Conservation (phyloP, 73 alveolate genomes). For the Paramecium pentaurelia region DNA sequence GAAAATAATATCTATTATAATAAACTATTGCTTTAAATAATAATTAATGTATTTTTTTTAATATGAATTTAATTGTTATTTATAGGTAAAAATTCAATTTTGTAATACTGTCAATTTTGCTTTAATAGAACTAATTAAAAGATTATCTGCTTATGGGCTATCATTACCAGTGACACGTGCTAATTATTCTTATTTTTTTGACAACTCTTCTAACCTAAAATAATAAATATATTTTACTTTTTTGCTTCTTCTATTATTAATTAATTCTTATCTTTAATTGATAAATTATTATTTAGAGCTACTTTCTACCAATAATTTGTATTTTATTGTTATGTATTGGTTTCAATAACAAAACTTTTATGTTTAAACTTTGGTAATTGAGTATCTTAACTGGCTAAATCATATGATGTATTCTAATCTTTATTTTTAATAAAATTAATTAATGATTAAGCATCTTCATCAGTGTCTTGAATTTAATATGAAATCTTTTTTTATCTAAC, state of each 20-base stretch:
- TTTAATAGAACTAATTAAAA: neutral
- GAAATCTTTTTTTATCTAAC: neutral
- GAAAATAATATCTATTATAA: too few relatives aligned
- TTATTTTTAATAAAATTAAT: neutral
- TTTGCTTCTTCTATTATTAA: neutral
- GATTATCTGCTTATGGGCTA: neutral
- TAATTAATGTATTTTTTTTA: too few relatives aligned
- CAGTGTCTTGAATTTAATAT: neutral
- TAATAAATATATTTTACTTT: neutral
- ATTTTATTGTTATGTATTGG: neutral
- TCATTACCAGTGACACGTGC: neutral
- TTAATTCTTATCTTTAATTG: neutral
- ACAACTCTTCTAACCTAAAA: neutral
- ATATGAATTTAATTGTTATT: neutral
- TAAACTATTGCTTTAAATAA: too few relatives aligned
- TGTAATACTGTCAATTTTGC: constrained; percentile 10
- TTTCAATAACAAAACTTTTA: neutral
- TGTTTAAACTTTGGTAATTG: neutral
- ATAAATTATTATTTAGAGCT: neutral
- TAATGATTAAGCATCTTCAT: neutral
- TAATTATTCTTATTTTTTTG: neutral
- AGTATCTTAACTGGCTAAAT: neutral
- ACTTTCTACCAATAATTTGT: neutral
- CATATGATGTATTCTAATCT: neutral
- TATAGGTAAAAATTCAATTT: neutral